Percentiles rank a stretch among this genome's conserved stretches.
Conservation (phyloP, 352 stramenopile species). For the Phytophthora kernoviae region DNA sequence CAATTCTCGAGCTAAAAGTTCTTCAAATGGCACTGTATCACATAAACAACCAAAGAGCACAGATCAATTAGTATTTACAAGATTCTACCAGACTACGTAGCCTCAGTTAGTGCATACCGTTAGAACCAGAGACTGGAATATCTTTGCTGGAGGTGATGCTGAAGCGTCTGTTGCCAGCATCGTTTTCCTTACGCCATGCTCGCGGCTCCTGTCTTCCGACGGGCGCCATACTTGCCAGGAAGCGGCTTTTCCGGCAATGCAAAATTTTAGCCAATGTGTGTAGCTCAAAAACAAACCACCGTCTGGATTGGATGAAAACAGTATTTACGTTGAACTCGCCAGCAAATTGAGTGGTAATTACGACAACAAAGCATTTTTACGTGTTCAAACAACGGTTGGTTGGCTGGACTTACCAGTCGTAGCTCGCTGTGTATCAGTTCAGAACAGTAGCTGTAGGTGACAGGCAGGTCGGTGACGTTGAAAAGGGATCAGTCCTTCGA, state of each 20-base stretch:
- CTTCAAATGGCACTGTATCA: constrained; percentile 65
- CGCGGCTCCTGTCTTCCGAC: constrained; percentile 9
- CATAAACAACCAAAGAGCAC: not conserved
- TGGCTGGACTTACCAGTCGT: not conserved
- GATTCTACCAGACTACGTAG: not conserved
- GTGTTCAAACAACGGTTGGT: not conserved
- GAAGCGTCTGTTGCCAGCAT: constrained; percentile 15
- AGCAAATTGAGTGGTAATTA: not conserved
- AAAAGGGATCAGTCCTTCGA: too few relatives aligned
- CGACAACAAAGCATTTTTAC: constrained; percentile 22
- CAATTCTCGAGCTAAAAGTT: constrained; percentile 67
- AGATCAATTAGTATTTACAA: constrained; percentile 2
- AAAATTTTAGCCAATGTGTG: constrained; percentile 16
- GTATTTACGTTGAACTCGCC: constrained; percentile 1
- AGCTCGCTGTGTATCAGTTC: constrained; percentile 14
- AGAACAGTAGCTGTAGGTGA: constrained; percentile 5
- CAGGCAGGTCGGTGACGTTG: too few relatives aligned
- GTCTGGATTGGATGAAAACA: not conserved
- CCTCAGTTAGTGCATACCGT: constrained; percentile 14
- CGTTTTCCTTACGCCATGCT: constrained; percentile 32
- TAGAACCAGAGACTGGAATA: constrained; percentile 15
- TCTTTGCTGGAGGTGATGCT: constrained; percentile 27
- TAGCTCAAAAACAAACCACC: constrained; percentile 6
- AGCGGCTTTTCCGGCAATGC: constrained; percentile 7
- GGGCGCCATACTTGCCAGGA: constrained; percentile 10